phyloP scores from a whole-genome alignment of 148 eudicot species.

The Cornus kousa region DNA sequence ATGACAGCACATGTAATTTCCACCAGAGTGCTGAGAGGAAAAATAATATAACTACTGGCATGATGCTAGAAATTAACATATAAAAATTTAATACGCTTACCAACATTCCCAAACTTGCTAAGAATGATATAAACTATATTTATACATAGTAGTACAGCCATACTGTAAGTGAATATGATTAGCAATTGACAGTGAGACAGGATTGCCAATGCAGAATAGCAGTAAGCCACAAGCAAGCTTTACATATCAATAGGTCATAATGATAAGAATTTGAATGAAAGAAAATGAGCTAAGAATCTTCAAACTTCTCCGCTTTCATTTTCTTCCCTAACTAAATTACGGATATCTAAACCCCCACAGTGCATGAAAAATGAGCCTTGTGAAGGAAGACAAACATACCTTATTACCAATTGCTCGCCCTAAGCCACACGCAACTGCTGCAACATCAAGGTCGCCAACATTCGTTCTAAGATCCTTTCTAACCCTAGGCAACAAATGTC shows the following conservation, averaged over 20 bases:
- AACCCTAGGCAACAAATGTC: constrained; percentile 57
- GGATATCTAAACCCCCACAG: no score
- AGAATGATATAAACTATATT: no score
- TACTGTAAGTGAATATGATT: no score
- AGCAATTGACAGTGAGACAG: not conserved
- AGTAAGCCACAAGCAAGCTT: not conserved
- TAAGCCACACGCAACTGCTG: constrained; percentile 97
- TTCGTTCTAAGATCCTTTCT: constrained; percentile 75
- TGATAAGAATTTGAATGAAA: not conserved
- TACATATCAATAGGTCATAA: not conserved
- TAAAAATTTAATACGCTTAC: not conserved
- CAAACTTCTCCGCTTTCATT: not conserved
- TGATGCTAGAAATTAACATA: not conserved
- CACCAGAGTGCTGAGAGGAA: not conserved
- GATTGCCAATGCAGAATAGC: not conserved
- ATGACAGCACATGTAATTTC: no score
- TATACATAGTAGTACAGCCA: not conserved
- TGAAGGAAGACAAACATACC: constrained; percentile 39
- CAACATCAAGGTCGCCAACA: constrained; percentile 96
- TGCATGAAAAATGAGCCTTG: constrained; percentile 1
- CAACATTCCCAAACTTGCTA: no score
- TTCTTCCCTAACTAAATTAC: not conserved
- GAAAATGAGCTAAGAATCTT: not conserved
- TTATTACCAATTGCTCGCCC: constrained; percentile 98
- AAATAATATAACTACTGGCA: not conserved